Evolutionary conservation across 208 protist genomes (phyloP).

Genomic region (Leishmania guyanensis): DNA sequence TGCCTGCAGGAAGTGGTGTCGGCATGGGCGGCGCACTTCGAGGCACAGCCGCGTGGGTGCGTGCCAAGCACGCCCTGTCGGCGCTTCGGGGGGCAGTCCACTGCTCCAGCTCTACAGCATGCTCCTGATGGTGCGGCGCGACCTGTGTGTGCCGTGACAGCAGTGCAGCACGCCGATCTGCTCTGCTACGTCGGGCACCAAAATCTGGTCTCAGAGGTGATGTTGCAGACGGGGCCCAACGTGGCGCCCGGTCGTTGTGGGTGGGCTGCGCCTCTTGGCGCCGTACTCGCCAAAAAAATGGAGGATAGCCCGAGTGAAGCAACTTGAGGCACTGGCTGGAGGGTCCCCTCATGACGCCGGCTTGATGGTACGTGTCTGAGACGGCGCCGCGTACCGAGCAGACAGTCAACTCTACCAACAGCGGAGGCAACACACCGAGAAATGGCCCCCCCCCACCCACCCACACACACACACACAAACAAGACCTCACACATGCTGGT

Average conservation of each 20-base stretch:
- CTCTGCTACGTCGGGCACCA: slow-evolving; percentile 48
- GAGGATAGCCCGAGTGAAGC: slow-evolving; percentile 41
- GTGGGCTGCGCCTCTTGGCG: slow-evolving; percentile 55
- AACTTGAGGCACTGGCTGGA: slow-evolving; percentile 40
- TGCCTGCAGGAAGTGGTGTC: slow-evolving; percentile 67
- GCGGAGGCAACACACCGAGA: not conserved
- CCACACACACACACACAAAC: not conserved
- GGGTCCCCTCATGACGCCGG: slow-evolving; percentile 24
- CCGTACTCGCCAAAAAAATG: slow-evolving; percentile 52
- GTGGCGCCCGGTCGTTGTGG: slow-evolving; percentile 39
- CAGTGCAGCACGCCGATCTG: slow-evolving; percentile 41
- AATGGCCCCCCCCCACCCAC: too few relatives aligned
- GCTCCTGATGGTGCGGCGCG: slow-evolving; percentile 45
- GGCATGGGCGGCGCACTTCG: slow-evolving; percentile 50
- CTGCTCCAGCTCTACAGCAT: slow-evolving; percentile 57
- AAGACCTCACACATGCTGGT: slow-evolving; percentile 37
- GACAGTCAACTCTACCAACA: not conserved
- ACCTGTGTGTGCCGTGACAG: slow-evolving; percentile 20
- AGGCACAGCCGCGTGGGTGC: slow-evolving; percentile 45
- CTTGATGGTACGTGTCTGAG: not conserved
- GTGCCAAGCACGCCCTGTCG: slow-evolving; percentile 40
- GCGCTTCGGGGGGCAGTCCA: slow-evolving; percentile 32
- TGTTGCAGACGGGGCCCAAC: slow-evolving; percentile 29
- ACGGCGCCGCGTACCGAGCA: not conserved
- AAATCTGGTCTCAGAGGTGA: slow-evolving; percentile 54